Conservation (phyloP, 768 basidiomycete species). For the Suillus occidentalis region DNA sequence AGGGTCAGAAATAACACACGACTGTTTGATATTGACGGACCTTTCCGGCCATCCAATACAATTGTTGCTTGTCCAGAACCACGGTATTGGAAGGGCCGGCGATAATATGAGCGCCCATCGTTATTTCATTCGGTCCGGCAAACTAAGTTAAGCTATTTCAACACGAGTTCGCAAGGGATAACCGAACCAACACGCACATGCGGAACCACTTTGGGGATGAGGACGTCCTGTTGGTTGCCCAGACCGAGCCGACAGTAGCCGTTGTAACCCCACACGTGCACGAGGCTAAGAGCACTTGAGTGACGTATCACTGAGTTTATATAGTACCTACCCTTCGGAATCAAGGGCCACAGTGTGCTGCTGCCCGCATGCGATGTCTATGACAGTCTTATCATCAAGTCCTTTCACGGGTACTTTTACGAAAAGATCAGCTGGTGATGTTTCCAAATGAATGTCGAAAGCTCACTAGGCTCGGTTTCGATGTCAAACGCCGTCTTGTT, state of each 20-base stretch:
- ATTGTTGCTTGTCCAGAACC: slow-evolving; percentile 80
- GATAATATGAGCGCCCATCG: slow-evolving; percentile 60
- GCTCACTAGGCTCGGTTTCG: slow-evolving; percentile 63
- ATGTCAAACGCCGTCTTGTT: slow-evolving; percentile 85
- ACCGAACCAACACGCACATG: slow-evolving; percentile 45
- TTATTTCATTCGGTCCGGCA: slow-evolving; percentile 63
- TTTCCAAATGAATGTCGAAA: slow-evolving; percentile 3
- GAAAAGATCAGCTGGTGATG: background rate
- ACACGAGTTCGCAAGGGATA: background rate
- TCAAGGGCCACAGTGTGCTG: slow-evolving; percentile 88
- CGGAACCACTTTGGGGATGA: slow-evolving; percentile 82
- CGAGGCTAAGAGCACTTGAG: slow-evolving; percentile 44
- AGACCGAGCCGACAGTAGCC: slow-evolving; percentile 91
- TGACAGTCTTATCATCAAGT: slow-evolving; percentile 74
- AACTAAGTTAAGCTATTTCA: slow-evolving; percentile 49
- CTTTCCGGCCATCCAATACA: slow-evolving; percentile 88
- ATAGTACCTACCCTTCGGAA: slow-evolving; percentile 56
- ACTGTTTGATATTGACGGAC: slow-evolving; percentile 30
- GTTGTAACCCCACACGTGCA: slow-evolving; percentile 87
- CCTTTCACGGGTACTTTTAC: slow-evolving; percentile 69
- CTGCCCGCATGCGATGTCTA: slow-evolving; percentile 80
- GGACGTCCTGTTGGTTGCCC: slow-evolving; percentile 77
- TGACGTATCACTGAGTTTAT: background rate
- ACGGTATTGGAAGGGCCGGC: slow-evolving; percentile 87
- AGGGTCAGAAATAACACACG: slow-evolving; percentile 8